Evolutionary conservation across 2,329 filamentous ascomycete genomes (phyloP).

Genomic region (Sporothrix protearum): DNA sequence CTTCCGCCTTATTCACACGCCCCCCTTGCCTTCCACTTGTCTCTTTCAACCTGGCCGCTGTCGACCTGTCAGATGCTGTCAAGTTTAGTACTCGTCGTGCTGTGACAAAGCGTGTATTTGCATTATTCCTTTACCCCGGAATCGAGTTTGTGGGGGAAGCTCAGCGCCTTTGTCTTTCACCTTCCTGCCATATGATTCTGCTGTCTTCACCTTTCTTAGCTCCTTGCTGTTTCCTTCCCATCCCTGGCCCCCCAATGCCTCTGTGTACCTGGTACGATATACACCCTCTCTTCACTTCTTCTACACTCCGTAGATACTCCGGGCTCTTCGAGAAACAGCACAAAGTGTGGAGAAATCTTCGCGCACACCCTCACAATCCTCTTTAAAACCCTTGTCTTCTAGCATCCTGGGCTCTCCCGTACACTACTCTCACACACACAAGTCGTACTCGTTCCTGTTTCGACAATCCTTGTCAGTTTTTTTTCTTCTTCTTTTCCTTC

Average conservation of each 20-base stretch:
- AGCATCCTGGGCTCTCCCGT: background rate
- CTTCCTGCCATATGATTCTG: background rate
- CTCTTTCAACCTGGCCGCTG: background rate
- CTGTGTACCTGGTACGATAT: background rate
- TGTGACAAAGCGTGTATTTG: background rate
- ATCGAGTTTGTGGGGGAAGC: constrained; percentile 2
- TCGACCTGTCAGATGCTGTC: background rate
- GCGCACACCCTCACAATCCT: background rate
- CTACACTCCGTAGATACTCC: constrained; percentile 12
- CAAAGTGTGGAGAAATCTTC: background rate
- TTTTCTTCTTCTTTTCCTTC: too few species aligned
- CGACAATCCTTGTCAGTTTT: background rate
- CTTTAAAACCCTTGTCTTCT: background rate
- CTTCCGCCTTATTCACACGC: background rate
- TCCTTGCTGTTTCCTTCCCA: background rate
- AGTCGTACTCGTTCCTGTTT: background rate
- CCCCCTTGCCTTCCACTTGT: background rate
- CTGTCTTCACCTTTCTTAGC: background rate
- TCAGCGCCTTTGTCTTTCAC: background rate
- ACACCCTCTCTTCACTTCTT: background rate
- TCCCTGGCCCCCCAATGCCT: background rate
- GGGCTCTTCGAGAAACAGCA: background rate
- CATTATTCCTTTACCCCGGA: constrained; percentile 9
- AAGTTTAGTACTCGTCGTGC: background rate
- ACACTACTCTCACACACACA: background rate